Evolutionary conservation across 1,139 yeast species (phyloP), one percentile per base, ranked within the genome.

Genomic region (Hyphopichia fennica): DNA sequence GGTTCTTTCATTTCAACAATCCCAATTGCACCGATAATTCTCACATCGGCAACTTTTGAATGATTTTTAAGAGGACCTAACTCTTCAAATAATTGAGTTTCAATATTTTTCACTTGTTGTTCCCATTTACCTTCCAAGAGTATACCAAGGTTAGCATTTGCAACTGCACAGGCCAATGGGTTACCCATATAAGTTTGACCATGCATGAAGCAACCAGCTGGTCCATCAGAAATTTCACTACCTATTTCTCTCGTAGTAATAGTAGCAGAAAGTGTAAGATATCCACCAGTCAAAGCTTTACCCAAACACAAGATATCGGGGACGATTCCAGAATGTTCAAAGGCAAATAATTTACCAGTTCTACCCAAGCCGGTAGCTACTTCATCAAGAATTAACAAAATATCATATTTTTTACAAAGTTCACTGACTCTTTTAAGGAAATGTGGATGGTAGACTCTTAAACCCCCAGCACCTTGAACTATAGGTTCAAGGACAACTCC

Each of bases 401-500:
- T 52, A 10, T 56, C 49, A 44, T 58, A 58, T 38, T 53, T 38
- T 40, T 56, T 51, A 43, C 69, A 65, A 9, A 63, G 47, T 31
- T 56, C 54, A 33, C 62, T 52, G 7, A 61, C 63, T 37, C 55
- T 49, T 22, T 57, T 57, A 25, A 61, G 43, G 41, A 54, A 65
- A 13, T 56, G 57, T 8, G 64, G 62, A 31, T 56, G 56, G 30
- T 62, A 64, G 11, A 62, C 50, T 28, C 53, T 44, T 52, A 65
- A 57, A 3, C 70, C 69, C 16, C 65, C 70, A n/a, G 65, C 70
- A n/a, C 69, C 71, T 50, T 65, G 70, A n/a, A 44, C 40, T 28
- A 65, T 56, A 4, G 68, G 65, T 41, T 66, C 72, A 29, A 66
- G 41, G 3, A 66, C 58, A 7, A 63, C 57, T 10, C 63, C 69